These are phyloP conservation scores for Apophysomyces ossiformis DNA, from an alignment of 371 early-diverging fungal species.

Conservation along the genomic window DNA sequence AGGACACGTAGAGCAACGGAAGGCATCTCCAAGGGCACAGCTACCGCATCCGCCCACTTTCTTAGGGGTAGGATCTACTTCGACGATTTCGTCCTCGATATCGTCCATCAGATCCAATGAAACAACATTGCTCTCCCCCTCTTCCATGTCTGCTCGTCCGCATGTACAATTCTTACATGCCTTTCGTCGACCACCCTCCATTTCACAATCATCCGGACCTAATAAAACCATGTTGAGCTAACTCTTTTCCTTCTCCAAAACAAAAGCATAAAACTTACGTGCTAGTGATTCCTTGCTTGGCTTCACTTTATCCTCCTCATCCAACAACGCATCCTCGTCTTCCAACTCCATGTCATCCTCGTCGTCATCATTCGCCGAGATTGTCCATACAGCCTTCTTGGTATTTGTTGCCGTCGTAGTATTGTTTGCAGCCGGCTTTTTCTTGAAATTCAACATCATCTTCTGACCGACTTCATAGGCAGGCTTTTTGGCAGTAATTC, in stretches of 20 bases:
- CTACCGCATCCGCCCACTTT: constrained; percentile 65
- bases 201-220: constrained; percentile 73
- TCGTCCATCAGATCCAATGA: constrained; percentile 67
- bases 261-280: constrained; percentile 36
- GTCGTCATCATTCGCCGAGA: constrained; percentile 15
- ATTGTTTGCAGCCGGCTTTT: constrained; percentile 55
- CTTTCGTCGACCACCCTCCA: constrained; percentile 77
- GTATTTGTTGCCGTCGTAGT: constrained; percentile 11
- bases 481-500: constrained; percentile 77
- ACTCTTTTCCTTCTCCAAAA: background rate
- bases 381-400: constrained; percentile 43
- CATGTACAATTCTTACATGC: constrained; percentile 98
- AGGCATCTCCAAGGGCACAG: constrained; percentile 99
- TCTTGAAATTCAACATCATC: constrained; percentile 44
- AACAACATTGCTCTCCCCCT: constrained; percentile 66
- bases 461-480: constrained; percentile 83
- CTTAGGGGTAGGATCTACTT: constrained; percentile 64
- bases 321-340: constrained; percentile 88
- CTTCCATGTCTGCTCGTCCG: constrained; percentile 85
- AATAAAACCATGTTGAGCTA: background rate
- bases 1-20: constrained; percentile 98
- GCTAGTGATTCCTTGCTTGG: constrained; percentile 72
- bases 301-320: constrained; percentile 83
- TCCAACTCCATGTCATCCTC: constrained; percentile 79
- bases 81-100: constrained; percentile 51